These are phyloP conservation scores for Apiotrichum mycotoxinovorans DNA, from an alignment of 1,284 basidiomycete species.

Conservation along the genomic window DNA sequence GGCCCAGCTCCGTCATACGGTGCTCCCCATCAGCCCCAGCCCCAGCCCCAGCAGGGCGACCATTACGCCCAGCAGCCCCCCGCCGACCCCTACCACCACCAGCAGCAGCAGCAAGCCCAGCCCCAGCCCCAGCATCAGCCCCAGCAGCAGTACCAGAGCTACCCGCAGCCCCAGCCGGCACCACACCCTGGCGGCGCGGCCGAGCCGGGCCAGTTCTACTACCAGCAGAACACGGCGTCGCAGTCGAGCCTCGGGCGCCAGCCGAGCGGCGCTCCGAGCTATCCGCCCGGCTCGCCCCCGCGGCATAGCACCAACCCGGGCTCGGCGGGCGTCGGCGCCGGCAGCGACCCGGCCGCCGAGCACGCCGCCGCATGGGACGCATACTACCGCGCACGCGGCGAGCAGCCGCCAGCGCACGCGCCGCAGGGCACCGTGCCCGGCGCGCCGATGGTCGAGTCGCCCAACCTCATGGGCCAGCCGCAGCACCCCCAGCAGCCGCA, in stretches of 20 bases:
- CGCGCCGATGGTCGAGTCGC: not conserved
- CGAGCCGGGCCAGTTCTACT: conserved; percentile 9
- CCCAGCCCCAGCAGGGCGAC: not conserved
- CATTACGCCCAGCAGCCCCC: conserved; percentile 3
- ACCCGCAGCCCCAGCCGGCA: conserved; percentile 21
- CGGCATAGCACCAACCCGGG: conserved; percentile 36
- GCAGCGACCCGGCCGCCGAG: conserved; percentile 31
- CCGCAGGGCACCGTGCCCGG: not conserved
- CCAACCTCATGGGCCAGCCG: not conserved
- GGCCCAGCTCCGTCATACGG: conserved; percentile 1
- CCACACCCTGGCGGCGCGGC: not conserved
- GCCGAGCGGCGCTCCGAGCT: conserved; percentile 23
- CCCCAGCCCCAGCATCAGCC: conserved; percentile 4
- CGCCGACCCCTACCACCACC: conserved; percentile 4
- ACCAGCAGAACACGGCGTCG: conserved; percentile 3
- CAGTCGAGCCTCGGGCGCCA: conserved; percentile 6
- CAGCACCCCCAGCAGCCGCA: conserved; percentile 16
- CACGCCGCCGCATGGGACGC: conserved; percentile 48
- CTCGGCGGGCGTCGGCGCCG: conserved; percentile 35
- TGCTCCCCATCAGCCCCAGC: not conserved
- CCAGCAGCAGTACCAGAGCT: conserved; percentile 2
- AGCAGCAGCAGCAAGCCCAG: conserved; percentile 4
- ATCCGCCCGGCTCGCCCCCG: conserved; percentile 23
- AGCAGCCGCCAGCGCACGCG: conserved; percentile 7
- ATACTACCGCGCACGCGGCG: conserved; percentile 39